Conservation (phyloP, 2,329 filamentous ascomycete genomes). For the Paraconiothyrium brasiliense region DNA sequence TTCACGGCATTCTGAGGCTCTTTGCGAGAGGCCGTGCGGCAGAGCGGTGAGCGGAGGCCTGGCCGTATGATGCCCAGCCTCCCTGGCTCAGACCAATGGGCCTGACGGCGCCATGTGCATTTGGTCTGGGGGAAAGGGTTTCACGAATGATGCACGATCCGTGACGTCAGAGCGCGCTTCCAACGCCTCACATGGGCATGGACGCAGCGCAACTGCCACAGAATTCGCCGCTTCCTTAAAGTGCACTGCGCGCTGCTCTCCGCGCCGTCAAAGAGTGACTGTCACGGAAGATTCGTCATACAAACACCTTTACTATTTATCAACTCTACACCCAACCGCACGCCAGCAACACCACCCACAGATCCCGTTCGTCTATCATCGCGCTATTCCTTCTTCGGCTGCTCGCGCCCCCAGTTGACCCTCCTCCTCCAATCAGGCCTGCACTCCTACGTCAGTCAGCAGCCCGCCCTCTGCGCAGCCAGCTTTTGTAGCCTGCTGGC, state of each 20-base stretch:
- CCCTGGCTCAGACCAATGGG: conserved; percentile 8
- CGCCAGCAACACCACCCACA: conserved; percentile 8
- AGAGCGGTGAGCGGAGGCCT: conserved; percentile 13
- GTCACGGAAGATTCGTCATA: neutral
- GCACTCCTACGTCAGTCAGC: conserved; percentile 44
- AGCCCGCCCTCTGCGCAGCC: conserved; percentile 24
- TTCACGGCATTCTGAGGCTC: conserved; percentile 18
- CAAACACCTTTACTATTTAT: conserved; percentile 10
- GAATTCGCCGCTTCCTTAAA: conserved; percentile 14
- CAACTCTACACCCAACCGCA: conserved; percentile 11
- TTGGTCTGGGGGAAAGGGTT: neutral
- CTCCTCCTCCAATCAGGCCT: conserved; percentile 44
- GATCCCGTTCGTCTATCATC: conserved; percentile 24
- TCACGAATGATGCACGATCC: neutral
- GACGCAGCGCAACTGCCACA: conserved; percentile 8
- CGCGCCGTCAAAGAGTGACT: neutral
- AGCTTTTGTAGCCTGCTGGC: conserved; percentile 35
- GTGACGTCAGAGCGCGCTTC: conserved; percentile 3
- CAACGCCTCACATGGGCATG: conserved; percentile 6
- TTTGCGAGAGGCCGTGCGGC: conserved; percentile 18
- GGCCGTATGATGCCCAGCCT: conserved; percentile 9
- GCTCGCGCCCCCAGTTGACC: conserved; percentile 22
- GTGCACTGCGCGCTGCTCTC: neutral
- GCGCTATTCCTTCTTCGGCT: conserved; percentile 37
- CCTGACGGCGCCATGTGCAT: neutral